Evolutionary conservation across 805 yeast species (phyloP), one percentile per base, ranked within the genome.

Genomic region (Saccharomyces paradoxus): DNA sequence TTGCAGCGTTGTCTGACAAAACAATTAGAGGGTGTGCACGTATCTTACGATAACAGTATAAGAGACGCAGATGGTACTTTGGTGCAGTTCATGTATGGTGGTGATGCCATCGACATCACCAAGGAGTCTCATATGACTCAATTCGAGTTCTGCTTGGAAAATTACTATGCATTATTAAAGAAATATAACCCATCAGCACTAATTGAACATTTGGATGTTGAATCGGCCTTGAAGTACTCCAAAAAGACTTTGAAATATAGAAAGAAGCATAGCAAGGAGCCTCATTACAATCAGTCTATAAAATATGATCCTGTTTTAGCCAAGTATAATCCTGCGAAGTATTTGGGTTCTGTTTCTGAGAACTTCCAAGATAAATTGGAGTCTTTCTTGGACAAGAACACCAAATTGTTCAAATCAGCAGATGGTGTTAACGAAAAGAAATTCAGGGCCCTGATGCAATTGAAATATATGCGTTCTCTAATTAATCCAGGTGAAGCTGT

Each of bases 401-500:
- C 80, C 50, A 71, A 74, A 6, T 62, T 81, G 54, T 85, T 90
- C 70, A 81, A 82, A 65, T 81, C 76, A 21, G 60, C 64, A 26
- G 67, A 74, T 51, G 70, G 69, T 50, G 78, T 80, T 50, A 81
- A 84, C 56, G 79, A 75, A 52, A 87, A 87, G 83, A 88, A 87
- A 70, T 95, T 95, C 82, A 83, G 88, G 71, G 96, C 97, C 3
- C 79, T 94, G 68, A 95, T 95, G 99, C 97, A 92, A 76, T 80
- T 94, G 77, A 95, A 95, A 74, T 94, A 94, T 74, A 94, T 92
- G 97, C 86, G 96, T 66, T 90, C 98, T 10, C 77, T 91, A 61
- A 84, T 94, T 53, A 82, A 89, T 65, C 98, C 99, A 4, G 99
- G 99, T 70, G 99, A 94, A 72, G 83, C 97, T 51, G 98, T 94